Percentiles rank a stretch among this genome's conserved stretches.
Evolutionary conservation across 1,139 yeast species (phyloP).

Genomic region (Magnusiomyces tetraspermus): DNA sequence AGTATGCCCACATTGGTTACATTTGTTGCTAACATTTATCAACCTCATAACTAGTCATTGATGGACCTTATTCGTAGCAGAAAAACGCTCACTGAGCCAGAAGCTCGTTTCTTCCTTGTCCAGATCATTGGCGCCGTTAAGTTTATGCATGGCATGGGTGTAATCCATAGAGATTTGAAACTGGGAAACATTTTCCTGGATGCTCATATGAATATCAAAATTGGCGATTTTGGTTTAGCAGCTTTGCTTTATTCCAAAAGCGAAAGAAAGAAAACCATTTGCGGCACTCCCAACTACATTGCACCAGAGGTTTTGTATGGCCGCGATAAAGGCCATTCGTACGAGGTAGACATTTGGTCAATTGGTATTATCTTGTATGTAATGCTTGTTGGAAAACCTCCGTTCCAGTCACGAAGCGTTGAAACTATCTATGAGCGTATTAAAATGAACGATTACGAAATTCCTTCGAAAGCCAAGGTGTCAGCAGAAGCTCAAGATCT

Average conservation of each 20-base stretch:
- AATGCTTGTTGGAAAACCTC: conserved; percentile 85
- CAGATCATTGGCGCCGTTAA: conserved; percentile 91
- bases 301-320: conserved; percentile 96
- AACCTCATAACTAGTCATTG: conserved; percentile 35
- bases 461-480: conserved; percentile 66
- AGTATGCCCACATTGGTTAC: no score
- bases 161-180: conserved; percentile 92
- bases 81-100: conserved; percentile 78
- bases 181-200: conserved; percentile 92
- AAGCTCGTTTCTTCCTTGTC: conserved; percentile 80
- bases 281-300: conserved; percentile 97
- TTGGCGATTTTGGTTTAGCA: conserved; percentile 96
- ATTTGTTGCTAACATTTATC: neutral
- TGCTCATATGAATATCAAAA: conserved; percentile 81
- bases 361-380: conserved; percentile 94
- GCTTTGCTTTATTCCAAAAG: conserved; percentile 64
- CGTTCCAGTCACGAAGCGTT: conserved; percentile 94
- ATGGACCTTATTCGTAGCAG: conserved; percentile 87
- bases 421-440: conserved; percentile 86
- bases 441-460: conserved; percentile 67
- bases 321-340: conserved; percentile 79
- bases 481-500: conserved; percentile 64
- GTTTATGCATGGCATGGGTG: conserved; percentile 84
- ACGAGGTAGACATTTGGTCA: conserved; percentile 95
- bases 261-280: conserved; percentile 80